phyloP scores from a whole-genome alignment of 148 eudicot species.

The Vaccinium macrocarpon region DNA sequence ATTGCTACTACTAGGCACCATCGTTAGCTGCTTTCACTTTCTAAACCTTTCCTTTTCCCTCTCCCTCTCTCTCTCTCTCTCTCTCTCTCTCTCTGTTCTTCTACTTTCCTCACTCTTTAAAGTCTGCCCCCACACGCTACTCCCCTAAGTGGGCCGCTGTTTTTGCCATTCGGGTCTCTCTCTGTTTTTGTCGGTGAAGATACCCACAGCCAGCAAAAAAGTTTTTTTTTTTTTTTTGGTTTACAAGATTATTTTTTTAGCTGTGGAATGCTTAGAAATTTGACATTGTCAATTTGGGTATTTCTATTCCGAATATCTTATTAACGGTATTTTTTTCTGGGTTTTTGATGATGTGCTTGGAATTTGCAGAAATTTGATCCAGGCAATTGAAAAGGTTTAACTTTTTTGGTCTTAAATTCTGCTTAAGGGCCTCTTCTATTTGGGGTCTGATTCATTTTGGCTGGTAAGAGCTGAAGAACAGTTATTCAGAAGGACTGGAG shows the following conservation, averaged over 20 bases:
- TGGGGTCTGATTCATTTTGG: neutral
- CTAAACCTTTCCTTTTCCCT: slow-evolving; percentile 22
- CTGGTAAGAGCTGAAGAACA: slow-evolving; percentile 5
- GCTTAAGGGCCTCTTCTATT: too few relatives aligned
- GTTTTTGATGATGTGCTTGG: slow-evolving; percentile 11
- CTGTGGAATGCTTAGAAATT: neutral
- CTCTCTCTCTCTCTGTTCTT: neutral
- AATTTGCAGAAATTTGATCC: neutral
- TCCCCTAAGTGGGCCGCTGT: slow-evolving; percentile 21
- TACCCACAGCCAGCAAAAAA: slow-evolving; percentile 9
- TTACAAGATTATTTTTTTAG: neutral
- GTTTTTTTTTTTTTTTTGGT: neutral
- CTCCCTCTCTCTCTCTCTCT: neutral
- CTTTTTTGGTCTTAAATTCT: neutral
- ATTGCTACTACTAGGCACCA: neutral
- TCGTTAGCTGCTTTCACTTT: slow-evolving; percentile 17
- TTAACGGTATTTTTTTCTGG: neutral
- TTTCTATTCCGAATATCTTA: neutral
- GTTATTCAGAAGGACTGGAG: slow-evolving; percentile 3
- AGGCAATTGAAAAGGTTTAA: neutral
- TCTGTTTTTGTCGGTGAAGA: slow-evolving; percentile 28
- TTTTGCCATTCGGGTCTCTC: slow-evolving; percentile 29
- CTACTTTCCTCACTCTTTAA: slow-evolving; percentile 31
- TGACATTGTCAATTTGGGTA: neutral
- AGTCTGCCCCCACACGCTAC: slow-evolving; percentile 38